Percentiles rank a stretch among this genome's conserved stretches.
phyloP scores from a whole-genome alignment of 495 filamentous ascomycete genomes.

The Aspergillus sclerotiicarbonarius region DNA sequence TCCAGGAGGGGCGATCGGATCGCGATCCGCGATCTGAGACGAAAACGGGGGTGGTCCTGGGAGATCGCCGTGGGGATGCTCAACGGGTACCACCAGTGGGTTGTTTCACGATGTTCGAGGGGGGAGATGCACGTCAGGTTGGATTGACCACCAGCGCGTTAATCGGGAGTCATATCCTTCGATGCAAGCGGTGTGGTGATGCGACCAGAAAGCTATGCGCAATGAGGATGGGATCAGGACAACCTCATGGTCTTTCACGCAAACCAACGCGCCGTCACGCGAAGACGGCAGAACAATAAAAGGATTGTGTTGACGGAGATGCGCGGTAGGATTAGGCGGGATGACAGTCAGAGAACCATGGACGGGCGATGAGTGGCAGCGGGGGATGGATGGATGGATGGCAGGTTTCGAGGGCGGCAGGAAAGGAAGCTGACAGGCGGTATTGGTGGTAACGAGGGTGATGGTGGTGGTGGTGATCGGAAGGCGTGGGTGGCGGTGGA shows the following conservation, averaged over 20 bases:
- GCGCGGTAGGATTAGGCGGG: neutral
- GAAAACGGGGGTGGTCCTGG: conserved; percentile 8
- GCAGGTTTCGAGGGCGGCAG: neutral
- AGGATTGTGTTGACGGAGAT: neutral
- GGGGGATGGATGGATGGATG: neutral
- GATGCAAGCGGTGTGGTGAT: neutral
- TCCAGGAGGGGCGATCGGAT: conserved; percentile 47
- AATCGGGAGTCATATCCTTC: conserved; percentile 3
- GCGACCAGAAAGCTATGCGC: neutral
- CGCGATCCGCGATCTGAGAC: conserved; percentile 29
- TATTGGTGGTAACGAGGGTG: neutral
- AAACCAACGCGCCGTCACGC: neutral
- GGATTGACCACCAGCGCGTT: neutral
- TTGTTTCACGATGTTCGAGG: no score
- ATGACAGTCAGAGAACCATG: neutral
- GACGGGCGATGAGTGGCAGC: neutral
- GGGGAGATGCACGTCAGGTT: conserved; percentile 1
- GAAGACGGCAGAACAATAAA: neutral
- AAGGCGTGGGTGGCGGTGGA: neutral
- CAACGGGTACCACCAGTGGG: neutral
- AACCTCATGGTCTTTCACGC: neutral
- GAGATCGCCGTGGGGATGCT: neutral
- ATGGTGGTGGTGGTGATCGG: neutral
- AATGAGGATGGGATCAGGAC: neutral
- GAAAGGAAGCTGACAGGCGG: neutral